Conservation (phyloP, 305 asterid species). For the Striga hermonthica region DNA sequence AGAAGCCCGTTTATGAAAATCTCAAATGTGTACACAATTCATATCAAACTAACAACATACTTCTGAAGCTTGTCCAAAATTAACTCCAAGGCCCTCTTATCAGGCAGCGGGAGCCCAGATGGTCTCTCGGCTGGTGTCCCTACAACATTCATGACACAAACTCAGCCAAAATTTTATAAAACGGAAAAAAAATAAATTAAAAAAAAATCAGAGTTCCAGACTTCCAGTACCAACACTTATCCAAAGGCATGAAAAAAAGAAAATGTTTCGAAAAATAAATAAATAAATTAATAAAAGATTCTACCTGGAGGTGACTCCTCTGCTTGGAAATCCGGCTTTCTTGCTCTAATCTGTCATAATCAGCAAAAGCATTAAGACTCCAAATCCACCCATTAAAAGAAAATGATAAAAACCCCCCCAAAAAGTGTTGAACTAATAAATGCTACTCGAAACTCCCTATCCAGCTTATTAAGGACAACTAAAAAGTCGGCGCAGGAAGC, state of each 20-base stretch:
- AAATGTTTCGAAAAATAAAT: no score
- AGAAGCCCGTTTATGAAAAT: conserved; percentile 25
- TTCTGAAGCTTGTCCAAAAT: conserved; percentile 94
- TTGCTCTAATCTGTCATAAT: conserved; percentile 62
- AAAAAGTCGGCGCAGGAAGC: conserved; percentile 55
- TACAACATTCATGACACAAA: conserved; percentile 30
- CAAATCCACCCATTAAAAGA: conserved; percentile 31
- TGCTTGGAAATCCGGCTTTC: conserved; percentile 46
- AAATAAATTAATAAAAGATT: no score
- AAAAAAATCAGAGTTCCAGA: conserved; percentile 11
- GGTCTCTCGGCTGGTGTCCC: conserved; percentile 61
- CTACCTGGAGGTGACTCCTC: conserved; percentile 69
- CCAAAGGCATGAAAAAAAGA: conserved; percentile 11
- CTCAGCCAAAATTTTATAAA: conserved; percentile 26
- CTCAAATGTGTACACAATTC: conserved; percentile 24
- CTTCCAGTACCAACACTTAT: not conserved
- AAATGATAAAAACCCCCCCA: conserved; percentile 20
- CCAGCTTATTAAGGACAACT: conserved; percentile 33
- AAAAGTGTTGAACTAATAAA: conserved; percentile 35
- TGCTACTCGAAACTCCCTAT: conserved; percentile 25
- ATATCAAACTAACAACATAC: conserved; percentile 44
- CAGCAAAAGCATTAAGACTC: conserved; percentile 36
- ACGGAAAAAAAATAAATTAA: not conserved
- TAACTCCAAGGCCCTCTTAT: conserved; percentile 73
- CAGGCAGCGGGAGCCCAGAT: conserved; percentile 59